These are phyloP conservation scores for Phytophthora crassamura DNA, from an alignment of 352 stramenopile genomes.

Conservation along the genomic window DNA sequence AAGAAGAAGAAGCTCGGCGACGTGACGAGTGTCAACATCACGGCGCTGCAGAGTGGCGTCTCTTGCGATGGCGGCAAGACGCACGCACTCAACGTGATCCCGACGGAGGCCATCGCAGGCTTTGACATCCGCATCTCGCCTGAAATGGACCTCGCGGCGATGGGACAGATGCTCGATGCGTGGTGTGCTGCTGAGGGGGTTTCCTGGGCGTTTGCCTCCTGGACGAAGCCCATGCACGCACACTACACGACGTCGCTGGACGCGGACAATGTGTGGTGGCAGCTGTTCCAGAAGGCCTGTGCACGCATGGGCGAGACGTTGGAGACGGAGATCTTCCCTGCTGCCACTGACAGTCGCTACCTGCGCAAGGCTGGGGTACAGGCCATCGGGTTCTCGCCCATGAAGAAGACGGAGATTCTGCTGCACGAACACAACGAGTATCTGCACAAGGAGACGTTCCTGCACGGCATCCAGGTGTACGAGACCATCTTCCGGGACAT, in stretches of 20 bases:
- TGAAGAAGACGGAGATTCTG: constrained; percentile 94
- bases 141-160: constrained; percentile 70
- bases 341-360: constrained; percentile 94
- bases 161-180: constrained; percentile 80
- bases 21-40: constrained; percentile 97
- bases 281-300: constrained; percentile 51
- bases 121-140: constrained; percentile 96
- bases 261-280: constrained; percentile 56
- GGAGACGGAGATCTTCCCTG: constrained; percentile 94
- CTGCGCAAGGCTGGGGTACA: constrained; percentile 80
- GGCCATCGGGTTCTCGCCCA: constrained; percentile 92
- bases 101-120: constrained; percentile 88
- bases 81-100: constrained; percentile 95
- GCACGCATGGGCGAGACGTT: constrained; percentile 36
- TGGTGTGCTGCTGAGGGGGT: constrained; percentile 91
- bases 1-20: constrained; percentile 94
- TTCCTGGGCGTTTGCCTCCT: constrained; percentile 76
- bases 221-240: constrained; percentile 57
- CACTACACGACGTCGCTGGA: constrained; percentile 68
- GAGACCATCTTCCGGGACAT: constrained; percentile 59
- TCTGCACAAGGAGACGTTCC: constrained; percentile 92
- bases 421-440: constrained; percentile 98
- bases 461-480: constrained; percentile 94
- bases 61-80: constrained; percentile 77
- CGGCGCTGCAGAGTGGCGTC: constrained; percentile 92